Evolutionary conservation across 208 protist genomes (phyloP).

Genomic region (Crithidia fasciculata): DNA sequence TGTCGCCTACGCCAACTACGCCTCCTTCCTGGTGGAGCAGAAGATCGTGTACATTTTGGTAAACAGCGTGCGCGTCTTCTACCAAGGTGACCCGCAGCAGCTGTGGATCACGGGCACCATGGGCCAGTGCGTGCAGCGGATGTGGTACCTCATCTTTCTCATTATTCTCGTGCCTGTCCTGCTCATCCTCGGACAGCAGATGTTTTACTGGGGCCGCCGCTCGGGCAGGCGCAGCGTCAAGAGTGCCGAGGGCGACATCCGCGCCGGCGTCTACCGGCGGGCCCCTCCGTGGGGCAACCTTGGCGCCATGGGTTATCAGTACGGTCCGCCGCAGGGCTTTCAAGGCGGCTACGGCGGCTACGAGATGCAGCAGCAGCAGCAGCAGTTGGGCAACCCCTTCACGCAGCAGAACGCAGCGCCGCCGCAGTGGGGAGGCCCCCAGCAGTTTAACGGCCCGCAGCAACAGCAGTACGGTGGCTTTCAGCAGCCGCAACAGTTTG

Average conservation of each 20-base stretch:
- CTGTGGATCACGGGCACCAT: constrained; percentile 38
- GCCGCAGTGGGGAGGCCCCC: constrained; percentile 1
- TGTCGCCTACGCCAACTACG: constrained; percentile 47
- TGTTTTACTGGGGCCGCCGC: constrained; percentile 53
- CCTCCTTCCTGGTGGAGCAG: constrained; percentile 51
- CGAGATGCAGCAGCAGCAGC: not conserved
- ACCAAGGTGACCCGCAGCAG: constrained; percentile 21
- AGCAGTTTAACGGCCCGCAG: constrained; percentile 8
- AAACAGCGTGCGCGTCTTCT: constrained; percentile 49
- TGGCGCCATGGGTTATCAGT: constrained; percentile 12
- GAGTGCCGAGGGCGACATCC: constrained; percentile 69
- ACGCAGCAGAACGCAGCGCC: not conserved
- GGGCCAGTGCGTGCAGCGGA: constrained; percentile 49
- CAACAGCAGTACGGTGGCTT: not conserved
- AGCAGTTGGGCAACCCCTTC: not conserved
- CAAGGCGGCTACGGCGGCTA: constrained; percentile 6
- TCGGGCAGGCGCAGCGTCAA: constrained; percentile 55
- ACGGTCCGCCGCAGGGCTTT: constrained; percentile 17
- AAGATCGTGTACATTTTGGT: constrained; percentile 51
- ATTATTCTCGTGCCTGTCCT: constrained; percentile 72
- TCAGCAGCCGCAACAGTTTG: not conserved
- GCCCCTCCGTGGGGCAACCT: constrained; percentile 20
- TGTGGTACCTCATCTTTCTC: constrained; percentile 89
- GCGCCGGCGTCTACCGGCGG: constrained; percentile 55
- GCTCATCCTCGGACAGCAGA: constrained; percentile 51